These are phyloP conservation scores for Leccinum glutinopallens DNA, from an alignment of 1,284 basidiomycete species.

Conservation along the genomic window DNA sequence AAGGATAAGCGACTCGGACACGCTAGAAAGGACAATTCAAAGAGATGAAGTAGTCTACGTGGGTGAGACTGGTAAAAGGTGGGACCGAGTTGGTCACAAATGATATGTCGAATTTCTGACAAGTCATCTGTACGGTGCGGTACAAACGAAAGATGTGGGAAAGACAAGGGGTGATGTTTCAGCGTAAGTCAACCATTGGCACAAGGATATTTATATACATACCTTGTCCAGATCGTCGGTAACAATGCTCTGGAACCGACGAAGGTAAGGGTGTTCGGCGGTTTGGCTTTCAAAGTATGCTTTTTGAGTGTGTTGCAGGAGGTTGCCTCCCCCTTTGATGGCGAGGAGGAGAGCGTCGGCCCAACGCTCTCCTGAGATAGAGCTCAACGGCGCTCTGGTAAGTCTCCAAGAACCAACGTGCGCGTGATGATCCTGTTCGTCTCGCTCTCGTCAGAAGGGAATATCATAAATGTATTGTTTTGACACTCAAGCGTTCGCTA, in stretches of 20 bases:
- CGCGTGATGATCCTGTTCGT: constrained; percentile 90
- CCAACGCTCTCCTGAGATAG: constrained; percentile 89
- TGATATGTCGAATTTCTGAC: too few relatives aligned
- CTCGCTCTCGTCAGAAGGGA: constrained; percentile 87
- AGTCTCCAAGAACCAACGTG: constrained; percentile 93
- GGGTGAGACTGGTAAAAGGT: too few relatives aligned
- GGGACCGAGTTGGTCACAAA: too few relatives aligned
- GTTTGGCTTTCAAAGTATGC: constrained; percentile 90
- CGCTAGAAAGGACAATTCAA: too few relatives aligned
- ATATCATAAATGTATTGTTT: constrained; percentile 89
- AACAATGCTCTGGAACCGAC: constrained; percentile 95
- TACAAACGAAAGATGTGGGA: too few relatives aligned
- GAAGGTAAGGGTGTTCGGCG: constrained; percentile 81
- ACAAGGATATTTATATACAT: too few relatives aligned
- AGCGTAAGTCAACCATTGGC: too few relatives aligned
- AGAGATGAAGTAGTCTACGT: too few relatives aligned
- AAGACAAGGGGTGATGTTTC: too few relatives aligned
- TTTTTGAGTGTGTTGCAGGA: constrained; percentile 90
- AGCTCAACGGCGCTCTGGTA: constrained; percentile 88
- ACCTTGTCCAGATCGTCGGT: constrained; percentile 72
- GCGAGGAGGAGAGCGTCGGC: constrained; percentile 97
- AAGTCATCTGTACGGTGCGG: too few relatives aligned
- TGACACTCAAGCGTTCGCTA: constrained; percentile 47
- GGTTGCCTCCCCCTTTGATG: constrained; percentile 86
- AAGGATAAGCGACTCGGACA: too few relatives aligned